Evolutionary conservation across 352 stramenopile species (phyloP), one percentile per base, ranked within the genome.

Genomic region (Saprolegnia parasitica): DNA sequence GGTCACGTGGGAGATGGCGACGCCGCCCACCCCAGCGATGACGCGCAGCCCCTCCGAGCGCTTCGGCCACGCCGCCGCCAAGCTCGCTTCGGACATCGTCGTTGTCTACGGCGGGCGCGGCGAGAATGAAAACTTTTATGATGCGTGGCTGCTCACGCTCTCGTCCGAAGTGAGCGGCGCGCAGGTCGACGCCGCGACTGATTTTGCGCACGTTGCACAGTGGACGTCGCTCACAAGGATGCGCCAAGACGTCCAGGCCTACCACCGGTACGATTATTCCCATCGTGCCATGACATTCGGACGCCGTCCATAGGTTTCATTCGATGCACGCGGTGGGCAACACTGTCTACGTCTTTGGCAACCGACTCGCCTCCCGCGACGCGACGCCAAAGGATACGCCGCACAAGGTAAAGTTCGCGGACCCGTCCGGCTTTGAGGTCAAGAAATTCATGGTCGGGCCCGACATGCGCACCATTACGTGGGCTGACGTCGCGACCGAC

Each of bases 311-410:
- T 67, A 67, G 61, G 20, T 46, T 47, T n/a, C 61, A 67, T 29
- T 46, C 61, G 11, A 67, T 67, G 61, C 18, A 55, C 16, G 61
- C 49, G 13, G 61, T 56, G 1, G 61, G 61, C 13, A 46, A 18
- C 16, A 29, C n/a, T 24, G 40, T 67, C 8, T 67, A 67, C 32
- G 61, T 67, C 29, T 58, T 67, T 56, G 61, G 61, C 16, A 67
- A 67, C 26, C 61, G 61, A 1, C 5, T 50, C 16, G 40, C 29
- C 4, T 29, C 24, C 0, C 29, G 29, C 29, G 29, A 35, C 2
- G 29, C 29, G 29, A 56, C 26, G 4, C 35, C 24, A 47, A 64
- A 9, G 10, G 61, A 60, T 9, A 11, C 24, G 52, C 1, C 2
- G 8, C 24, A 56, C 29, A 35, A 6, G 2, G 2, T 5, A 46